phyloP scores from a whole-genome alignment of 768 basidiomycete genomes.

The Cytidiella melzeri region DNA sequence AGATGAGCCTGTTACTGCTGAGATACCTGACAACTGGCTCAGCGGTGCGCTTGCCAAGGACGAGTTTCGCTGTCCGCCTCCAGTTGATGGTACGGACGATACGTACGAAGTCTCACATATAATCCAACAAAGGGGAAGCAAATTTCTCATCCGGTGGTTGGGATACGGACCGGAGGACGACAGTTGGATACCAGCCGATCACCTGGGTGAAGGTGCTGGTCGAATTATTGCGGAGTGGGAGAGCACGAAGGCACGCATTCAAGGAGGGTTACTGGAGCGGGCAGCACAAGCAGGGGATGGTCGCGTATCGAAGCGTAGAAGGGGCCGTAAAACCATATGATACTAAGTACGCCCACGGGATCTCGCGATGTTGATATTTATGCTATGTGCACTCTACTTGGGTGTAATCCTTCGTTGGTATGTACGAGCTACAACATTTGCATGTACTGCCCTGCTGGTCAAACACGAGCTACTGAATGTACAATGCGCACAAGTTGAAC shows the following conservation, averaged over 20 bases:
- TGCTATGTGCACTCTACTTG: no score
- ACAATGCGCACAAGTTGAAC: no score
- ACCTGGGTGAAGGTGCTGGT: conserved; percentile 10
- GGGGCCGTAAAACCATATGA: neutral
- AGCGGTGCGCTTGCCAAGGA: neutral
- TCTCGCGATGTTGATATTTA: no score
- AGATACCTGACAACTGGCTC: conserved; percentile 5
- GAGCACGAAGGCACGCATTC: neutral
- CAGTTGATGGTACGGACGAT: conserved; percentile 14
- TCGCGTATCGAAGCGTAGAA: neutral
- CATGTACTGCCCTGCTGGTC: no score
- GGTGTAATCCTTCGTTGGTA: no score
- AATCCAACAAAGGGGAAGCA: conserved; percentile 13
- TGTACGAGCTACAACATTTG: no score
- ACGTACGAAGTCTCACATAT: conserved; percentile 19
- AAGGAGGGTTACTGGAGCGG: neutral
- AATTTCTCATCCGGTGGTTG: conserved; percentile 17
- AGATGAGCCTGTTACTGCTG: neutral
- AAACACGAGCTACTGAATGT: no score
- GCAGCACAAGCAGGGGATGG: neutral
- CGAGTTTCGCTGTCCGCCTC: conserved; percentile 1
- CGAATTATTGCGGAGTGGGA: conserved; percentile 15
- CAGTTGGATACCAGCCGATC: conserved; percentile 13
- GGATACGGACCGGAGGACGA: conserved; percentile 20
- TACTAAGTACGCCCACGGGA: no score